Evolutionary conservation across 2,329 filamentous ascomycete genomes (phyloP), one percentile per base, ranked within the genome.

Genomic region (Pestalotiopsis fici): DNA sequence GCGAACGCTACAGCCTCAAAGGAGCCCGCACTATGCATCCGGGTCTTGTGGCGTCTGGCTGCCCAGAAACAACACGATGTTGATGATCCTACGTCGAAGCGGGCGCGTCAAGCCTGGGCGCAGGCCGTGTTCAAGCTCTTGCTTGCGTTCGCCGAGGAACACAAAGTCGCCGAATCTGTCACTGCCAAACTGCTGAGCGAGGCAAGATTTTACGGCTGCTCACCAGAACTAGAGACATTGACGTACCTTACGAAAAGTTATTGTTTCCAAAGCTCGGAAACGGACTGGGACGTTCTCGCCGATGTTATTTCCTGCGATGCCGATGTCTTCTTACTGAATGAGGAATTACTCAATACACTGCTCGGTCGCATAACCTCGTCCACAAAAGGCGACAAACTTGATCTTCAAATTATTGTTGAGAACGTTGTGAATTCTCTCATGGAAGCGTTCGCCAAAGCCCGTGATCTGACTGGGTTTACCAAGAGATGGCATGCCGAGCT

Each of bases 291-390:
- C 2, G 69, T 86, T 23, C 65, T 86, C 23, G 77, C 79, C 13
- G 78, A 79, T 35, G 73, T 84, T n/a, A 74, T 86, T 21, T 72
- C 77, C 25, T 79, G 84, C 63, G 83, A 86, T 69, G 71, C 82
- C 3, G 82, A 81, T 68, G 78, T 83, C 4, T 85, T 86, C 68
- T 75, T 83, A 2, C 75, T 79, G 61, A 73, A 78, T 28, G 71
- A 77, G 27, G 70, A 77, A 54, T 64, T 79, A 12, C 67, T 79
- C 4, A 68, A 74, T 11, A 67, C 71, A 2, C 67, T 83, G 13
- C 72, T 83, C 35, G 69, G 71, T 23, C 72, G 70, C 50, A 74
- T 82, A 27, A 79, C 76, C 68, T 66, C 57, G 68, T 37, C 69
- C 70, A 66, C 59, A 62, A 61, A 65, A 60, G 9, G 75, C 67